phyloP scores from a whole-genome alignment of 306 rosid genomes.

The Medicago ruthenica region DNA sequence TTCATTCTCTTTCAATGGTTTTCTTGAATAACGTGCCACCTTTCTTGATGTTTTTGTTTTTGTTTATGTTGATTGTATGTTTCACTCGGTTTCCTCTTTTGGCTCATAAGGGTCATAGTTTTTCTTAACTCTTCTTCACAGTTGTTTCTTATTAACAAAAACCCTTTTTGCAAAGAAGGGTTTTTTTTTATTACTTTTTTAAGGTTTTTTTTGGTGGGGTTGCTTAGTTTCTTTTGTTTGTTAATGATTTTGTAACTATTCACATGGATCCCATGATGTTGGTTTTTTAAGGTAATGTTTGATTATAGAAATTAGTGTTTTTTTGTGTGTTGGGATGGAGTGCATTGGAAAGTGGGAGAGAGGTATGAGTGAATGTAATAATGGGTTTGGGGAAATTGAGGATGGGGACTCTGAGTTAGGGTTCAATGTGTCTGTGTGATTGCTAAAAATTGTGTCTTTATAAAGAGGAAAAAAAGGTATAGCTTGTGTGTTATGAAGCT shows the following conservation, averaged over 20 bases:
- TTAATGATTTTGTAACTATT: slow-evolving; percentile 29
- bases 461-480: slow-evolving; percentile 41
- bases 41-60: background rate
- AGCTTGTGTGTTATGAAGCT: slow-evolving; percentile 71
- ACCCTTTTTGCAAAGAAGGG: slow-evolving; percentile 1
- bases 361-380: slow-evolving; percentile 44
- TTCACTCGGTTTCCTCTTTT: slow-evolving; percentile 31
- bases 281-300: slow-evolving; percentile 38
- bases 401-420: slow-evolving; percentile 50
- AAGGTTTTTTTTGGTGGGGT: slow-evolving; percentile 38
- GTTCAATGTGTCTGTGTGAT: slow-evolving; percentile 50
- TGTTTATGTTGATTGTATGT: background rate
- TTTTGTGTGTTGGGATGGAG: slow-evolving; percentile 39
- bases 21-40: slow-evolving; percentile 50
- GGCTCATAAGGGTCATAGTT: slow-evolving; percentile 3
- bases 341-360: slow-evolving; percentile 46
- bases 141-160: background rate
- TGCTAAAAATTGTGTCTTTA: slow-evolving; percentile 29
- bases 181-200: slow-evolving; percentile 1
- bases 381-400: slow-evolving; percentile 43
- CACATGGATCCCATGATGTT: slow-evolving; percentile 38
- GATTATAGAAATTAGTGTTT: slow-evolving; percentile 37
- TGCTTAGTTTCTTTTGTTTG: slow-evolving; percentile 18
- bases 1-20: slow-evolving; percentile 51
- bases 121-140: slow-evolving; percentile 19